Evolutionary conservation across 768 basidiomycete species (phyloP).

Genomic region (Mycena rebaudengoi): DNA sequence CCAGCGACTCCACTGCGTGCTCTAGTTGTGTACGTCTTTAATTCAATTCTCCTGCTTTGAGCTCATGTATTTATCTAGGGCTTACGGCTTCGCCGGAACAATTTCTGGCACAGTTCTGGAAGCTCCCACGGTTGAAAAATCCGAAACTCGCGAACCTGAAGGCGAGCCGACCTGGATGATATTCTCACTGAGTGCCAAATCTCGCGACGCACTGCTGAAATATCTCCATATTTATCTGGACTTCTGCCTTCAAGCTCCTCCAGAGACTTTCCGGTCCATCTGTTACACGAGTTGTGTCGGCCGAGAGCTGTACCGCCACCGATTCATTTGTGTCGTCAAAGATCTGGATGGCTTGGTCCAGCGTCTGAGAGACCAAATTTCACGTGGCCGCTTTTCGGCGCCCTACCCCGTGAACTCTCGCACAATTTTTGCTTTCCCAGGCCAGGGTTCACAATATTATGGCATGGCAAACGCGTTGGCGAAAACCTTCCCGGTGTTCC

Average conservation of each 20-base stretch:
- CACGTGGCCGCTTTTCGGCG: constrained; percentile 2
- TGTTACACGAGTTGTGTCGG: constrained; percentile 47
- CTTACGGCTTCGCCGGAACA: constrained; percentile 48
- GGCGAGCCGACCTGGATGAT: constrained; percentile 27
- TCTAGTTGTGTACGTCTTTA: constrained; percentile 38
- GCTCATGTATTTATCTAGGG: constrained; percentile 23
- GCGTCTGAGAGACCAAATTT: constrained; percentile 36
- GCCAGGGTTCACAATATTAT: constrained; percentile 47
- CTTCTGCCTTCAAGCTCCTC: constrained; percentile 35
- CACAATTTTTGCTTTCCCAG: constrained; percentile 43
- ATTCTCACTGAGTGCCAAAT: constrained; percentile 48
- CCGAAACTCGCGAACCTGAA: constrained; percentile 9
- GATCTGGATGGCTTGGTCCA: constrained; percentile 43
- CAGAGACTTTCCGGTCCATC: constrained; percentile 38
- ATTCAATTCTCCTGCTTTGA: not conserved
- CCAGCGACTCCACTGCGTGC: constrained; percentile 32
- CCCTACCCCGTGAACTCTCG: not conserved
- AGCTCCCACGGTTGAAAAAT: constrained; percentile 16
- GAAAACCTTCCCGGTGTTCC: constrained; percentile 38
- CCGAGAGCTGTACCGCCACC: constrained; percentile 44
- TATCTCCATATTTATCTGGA: constrained; percentile 43
- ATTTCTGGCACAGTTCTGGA: constrained; percentile 44
- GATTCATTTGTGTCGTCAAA: constrained; percentile 41
- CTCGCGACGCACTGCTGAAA: constrained; percentile 35
- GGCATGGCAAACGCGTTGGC: constrained; percentile 46